A percentile compares a stretch with the other conserved stretches of the same genome.
phyloP scores from a whole-genome alignment of 1,284 basidiomycete species.

The Mycosarcoma maydis region DNA sequence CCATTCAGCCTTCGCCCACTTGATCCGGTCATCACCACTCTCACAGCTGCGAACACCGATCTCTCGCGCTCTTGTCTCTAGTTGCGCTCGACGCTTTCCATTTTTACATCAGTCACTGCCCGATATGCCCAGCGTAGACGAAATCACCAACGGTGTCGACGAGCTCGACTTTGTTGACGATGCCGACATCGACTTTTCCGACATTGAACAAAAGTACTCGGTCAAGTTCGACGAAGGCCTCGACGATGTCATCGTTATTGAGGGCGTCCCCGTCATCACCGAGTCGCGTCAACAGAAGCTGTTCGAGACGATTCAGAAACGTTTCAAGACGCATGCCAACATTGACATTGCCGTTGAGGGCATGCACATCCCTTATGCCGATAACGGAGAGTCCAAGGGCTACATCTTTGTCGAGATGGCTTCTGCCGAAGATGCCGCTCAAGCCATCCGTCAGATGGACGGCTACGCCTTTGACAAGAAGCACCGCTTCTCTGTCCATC shows the following conservation, averaged over 20 bases:
- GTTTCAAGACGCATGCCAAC: constrained; percentile 66
- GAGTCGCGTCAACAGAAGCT: constrained; percentile 67
- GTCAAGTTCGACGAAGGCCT: constrained; percentile 67
- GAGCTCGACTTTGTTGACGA: constrained; percentile 49
- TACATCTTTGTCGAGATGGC: constrained; percentile 91
- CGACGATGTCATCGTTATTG: constrained; percentile 68
- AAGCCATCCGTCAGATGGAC: constrained; percentile 82
- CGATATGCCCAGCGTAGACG: constrained; percentile 44
- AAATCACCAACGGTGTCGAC: constrained; percentile 55
- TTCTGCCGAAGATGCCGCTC: constrained; percentile 80
- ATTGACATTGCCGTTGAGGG: constrained; percentile 62
- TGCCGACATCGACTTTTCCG: constrained; percentile 87
- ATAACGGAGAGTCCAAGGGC: constrained; percentile 67
- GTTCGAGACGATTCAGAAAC: constrained; percentile 67
- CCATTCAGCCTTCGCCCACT: constrained; percentile 27
- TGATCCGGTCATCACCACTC: too few relatives aligned
- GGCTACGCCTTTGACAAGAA: constrained; percentile 89
- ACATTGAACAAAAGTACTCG: constrained; percentile 87
- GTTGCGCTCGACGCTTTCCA: too few relatives aligned
- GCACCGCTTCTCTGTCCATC: constrained; percentile 89
- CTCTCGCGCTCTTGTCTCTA: too few relatives aligned
- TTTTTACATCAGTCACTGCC: too few relatives aligned
- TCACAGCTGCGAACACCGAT: too few relatives aligned
- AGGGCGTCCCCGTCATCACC: constrained; percentile 68
- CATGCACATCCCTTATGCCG: constrained; percentile 68